Percentiles rank a stretch among this genome's conserved stretches.
Conservation (phyloP, 2,329 filamentous ascomycete species). For the Ceratocystis cacaofunesta region DNA sequence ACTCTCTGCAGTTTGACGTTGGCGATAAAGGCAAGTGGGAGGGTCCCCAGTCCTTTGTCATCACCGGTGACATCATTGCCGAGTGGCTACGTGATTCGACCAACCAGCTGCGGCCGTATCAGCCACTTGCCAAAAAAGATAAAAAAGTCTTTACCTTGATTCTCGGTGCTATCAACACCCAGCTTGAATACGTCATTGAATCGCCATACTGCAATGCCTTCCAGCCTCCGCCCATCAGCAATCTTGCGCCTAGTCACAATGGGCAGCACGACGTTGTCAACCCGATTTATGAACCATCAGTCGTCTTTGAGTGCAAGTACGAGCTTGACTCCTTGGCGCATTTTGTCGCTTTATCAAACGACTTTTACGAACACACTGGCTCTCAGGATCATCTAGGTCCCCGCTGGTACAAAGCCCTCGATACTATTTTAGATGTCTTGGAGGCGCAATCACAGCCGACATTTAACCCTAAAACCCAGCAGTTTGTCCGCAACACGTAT, state of each 20-base stretch:
- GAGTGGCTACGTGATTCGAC: slow-evolving; percentile 88
- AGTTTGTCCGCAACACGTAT: slow-evolving; percentile 60
- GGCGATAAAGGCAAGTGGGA: slow-evolving; percentile 54
- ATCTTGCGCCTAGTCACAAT: slow-evolving; percentile 55
- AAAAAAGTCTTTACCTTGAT: slow-evolving; percentile 64
- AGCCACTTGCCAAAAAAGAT: slow-evolving; percentile 69
- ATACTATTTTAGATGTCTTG: slow-evolving; percentile 58
- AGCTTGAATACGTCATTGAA: slow-evolving; percentile 85
- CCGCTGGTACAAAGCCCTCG: slow-evolving; percentile 65
- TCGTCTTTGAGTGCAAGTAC: slow-evolving; percentile 98
- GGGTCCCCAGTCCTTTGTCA: slow-evolving; percentile 81
- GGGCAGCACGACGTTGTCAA: slow-evolving; percentile 75
- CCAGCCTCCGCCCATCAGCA: slow-evolving; percentile 77
- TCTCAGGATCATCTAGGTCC: slow-evolving; percentile 64
- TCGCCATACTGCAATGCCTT: slow-evolving; percentile 98
- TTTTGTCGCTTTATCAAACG: slow-evolving; percentile 72
- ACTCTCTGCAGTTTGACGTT: slow-evolving; percentile 24
- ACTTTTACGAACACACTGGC: slow-evolving; percentile 68
- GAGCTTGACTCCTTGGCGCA: slow-evolving; percentile 91
- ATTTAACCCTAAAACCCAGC: slow-evolving; percentile 53
- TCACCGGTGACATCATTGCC: slow-evolving; percentile 83
- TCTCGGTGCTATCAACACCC: slow-evolving; percentile 87
- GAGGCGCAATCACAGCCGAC: slow-evolving; percentile 67
- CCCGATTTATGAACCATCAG: slow-evolving; percentile 65
- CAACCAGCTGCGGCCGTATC: slow-evolving; percentile 86